phyloP scores from a whole-genome alignment of 1,139 yeast species.

The Candida gigantensis region DNA sequence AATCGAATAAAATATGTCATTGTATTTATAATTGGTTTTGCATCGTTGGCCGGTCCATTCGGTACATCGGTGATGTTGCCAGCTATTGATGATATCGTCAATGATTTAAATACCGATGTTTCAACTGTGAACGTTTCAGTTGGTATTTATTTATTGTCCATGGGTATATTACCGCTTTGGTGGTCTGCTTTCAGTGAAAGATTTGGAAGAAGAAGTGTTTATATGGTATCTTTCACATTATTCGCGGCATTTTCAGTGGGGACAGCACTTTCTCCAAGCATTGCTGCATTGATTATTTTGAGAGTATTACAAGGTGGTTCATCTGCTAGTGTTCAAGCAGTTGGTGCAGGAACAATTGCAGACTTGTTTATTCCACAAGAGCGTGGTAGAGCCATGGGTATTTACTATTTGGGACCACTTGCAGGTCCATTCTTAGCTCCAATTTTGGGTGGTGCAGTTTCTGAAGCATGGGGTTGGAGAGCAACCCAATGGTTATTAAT shows the following conservation, averaged over 20 bases:
- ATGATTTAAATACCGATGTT: conserved; percentile 55
- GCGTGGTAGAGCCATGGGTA: conserved; percentile 80
- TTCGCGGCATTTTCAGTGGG: conserved; percentile 72
- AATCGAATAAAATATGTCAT: conserved; percentile 48
- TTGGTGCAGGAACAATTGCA: conserved; percentile 86
- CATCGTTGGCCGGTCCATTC: conserved; percentile 86
- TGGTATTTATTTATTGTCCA: conserved; percentile 70
- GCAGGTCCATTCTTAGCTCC: conserved; percentile 84
- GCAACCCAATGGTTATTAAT: conserved; percentile 87
- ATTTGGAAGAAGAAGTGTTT: conserved; percentile 74
- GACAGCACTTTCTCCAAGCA: conserved; percentile 63
- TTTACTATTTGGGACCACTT: conserved; percentile 78
- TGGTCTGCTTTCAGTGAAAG: conserved; percentile 82
- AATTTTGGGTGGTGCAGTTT: conserved; percentile 75
- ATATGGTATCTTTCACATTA: conserved; percentile 63
- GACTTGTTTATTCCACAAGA: conserved; percentile 69
- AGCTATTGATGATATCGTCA: conserved; percentile 63
- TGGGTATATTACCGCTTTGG: conserved; percentile 86
- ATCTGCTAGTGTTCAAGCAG: conserved; percentile 84
- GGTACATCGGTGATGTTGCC: conserved; percentile 87
- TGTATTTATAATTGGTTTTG: conserved; percentile 66
- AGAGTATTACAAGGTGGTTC: conserved; percentile 77
- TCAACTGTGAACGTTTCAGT: conserved; percentile 73
- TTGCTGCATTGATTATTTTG: conserved; percentile 64
- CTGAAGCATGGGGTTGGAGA: conserved; percentile 80